Conservation (phyloP, 331 rosid species). For the Spiraea crenata region DNA sequence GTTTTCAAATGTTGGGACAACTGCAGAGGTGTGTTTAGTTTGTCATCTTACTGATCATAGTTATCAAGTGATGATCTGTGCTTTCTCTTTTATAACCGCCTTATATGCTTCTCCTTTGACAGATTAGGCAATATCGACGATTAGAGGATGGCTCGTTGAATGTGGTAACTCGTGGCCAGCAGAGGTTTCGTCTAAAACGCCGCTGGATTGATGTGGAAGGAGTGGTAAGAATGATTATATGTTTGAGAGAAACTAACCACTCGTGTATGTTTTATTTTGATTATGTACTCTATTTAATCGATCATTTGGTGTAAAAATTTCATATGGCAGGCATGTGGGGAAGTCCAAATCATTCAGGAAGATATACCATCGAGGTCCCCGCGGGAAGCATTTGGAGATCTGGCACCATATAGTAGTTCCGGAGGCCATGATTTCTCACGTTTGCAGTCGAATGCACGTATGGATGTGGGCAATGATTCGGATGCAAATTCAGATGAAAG, state of each 20-base stretch:
- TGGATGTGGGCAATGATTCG: conserved; percentile 44
- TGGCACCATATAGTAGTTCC: conserved; percentile 38
- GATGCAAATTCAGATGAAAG: conserved; percentile 70
- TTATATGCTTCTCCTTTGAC: conserved; percentile 22
- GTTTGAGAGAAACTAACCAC: conserved; percentile 18
- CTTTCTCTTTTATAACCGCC: background rate
- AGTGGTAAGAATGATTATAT: conserved; percentile 53
- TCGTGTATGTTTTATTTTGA: background rate
- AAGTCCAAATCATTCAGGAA: conserved; percentile 88
- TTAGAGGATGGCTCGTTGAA: conserved; percentile 86
- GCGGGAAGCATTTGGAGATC: conserved; percentile 62
- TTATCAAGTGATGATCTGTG: background rate
- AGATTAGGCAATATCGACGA: conserved; percentile 82
- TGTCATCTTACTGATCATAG: background rate
- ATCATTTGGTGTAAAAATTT: conserved; percentile 29
- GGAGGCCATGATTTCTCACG: conserved; percentile 21
- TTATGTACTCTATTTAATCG: conserved; percentile 15
- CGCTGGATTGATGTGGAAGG: conserved; percentile 79
- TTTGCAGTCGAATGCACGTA: conserved; percentile 29
- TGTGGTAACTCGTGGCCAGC: conserved; percentile 91
- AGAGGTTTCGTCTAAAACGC: conserved; percentile 70
- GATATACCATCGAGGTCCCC: conserved; percentile 77
- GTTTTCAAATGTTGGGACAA: conserved; percentile 71
- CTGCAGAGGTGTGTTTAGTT: conserved; percentile 65
- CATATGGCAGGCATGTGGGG: conserved; percentile 76